A percentile compares a stretch with the other conserved stretches of the same genome.
Conservation (phyloP, 169 alveolate genomes). For the Cyclospora cayetanensis region DNA sequence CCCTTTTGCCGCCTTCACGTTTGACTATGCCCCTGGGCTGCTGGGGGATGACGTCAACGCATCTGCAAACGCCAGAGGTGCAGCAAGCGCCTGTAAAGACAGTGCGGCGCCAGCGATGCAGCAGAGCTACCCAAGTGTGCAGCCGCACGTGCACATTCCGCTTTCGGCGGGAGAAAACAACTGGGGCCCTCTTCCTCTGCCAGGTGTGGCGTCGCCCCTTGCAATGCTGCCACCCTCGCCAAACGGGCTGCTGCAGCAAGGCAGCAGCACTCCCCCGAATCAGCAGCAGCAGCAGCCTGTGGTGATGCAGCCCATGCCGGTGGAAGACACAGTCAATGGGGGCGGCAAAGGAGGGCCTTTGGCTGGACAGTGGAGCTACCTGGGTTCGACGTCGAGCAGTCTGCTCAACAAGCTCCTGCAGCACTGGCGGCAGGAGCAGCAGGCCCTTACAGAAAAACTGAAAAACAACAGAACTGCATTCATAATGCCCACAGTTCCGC, state of each 20-base stretch:
- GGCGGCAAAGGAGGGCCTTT: background rate
- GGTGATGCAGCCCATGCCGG: background rate
- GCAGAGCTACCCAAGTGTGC: constrained; percentile 58
- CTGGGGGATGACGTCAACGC: background rate
- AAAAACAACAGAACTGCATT: background rate
- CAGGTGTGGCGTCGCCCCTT: background rate
- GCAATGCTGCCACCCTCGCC: background rate
- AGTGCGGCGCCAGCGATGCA: no score
- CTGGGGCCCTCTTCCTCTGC: background rate
- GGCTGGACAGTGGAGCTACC: background rate
- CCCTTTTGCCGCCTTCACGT: constrained; percentile 1
- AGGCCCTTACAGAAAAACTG: background rate
- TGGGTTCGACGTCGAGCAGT: background rate
- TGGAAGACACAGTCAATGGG: background rate
- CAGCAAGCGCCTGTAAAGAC: background rate
- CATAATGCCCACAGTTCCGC: background rate
- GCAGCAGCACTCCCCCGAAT: background rate
- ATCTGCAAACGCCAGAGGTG: background rate
- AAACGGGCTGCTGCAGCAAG: background rate
- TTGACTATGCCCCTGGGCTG: background rate
- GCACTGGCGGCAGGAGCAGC: constrained; percentile 25
- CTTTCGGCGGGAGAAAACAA: background rate
- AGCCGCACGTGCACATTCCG: background rate
- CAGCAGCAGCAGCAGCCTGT: constrained; percentile 40
- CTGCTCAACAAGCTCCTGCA: constrained; percentile 35